Base-by-base conservation (phyloP, 768 basidiomycete genomes). In the Naganishia vishniacii region DNA sequence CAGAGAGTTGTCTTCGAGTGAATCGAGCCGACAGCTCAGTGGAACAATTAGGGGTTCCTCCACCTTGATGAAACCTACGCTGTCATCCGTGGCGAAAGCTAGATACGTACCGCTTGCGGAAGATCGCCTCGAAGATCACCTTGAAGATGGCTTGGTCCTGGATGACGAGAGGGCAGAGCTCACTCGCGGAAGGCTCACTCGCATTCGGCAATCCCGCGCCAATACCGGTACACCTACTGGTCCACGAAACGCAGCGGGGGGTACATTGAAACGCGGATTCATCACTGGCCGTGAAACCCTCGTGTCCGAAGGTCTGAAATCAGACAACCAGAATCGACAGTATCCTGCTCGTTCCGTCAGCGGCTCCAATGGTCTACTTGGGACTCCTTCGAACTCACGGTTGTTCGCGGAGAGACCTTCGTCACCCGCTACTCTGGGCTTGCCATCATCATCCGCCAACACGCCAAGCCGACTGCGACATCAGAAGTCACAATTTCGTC, bases 61-160 rank as follows among this genome's bases (percentile, higher is more conserved):
- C 8, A 48, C 20, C 12, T 46, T 59, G 9, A 41, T 31, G 20
- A 40, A 56, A 15, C 49, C 65, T 0, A 67, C 65, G 3, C 40
- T 63, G 11, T 61, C 65, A 26, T 62, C 61, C 3, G 61, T 48
- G 11, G 51, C 61, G 9, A 62, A 60, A 32, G 31, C 26, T 15
- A 45, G 53, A 37, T 49, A 59, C 18, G 32, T 56, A 2, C 34
- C 16, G 31, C 34, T 37, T 13, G 53, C 53, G 0, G 34, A 56
- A 37, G 65, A 67, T 31, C 59, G 18, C 12, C 48, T 32, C 13
- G 74, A 75, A 51, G 75, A 77, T 25, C 67, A 67, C 4, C 70
- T 77, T 45, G 75, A 77, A 53, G 75, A 77, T 64, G 75, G 75
- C 3, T 53, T 77, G 49, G 68, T 75, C 37, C 59, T 77, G 15